These are phyloP conservation scores for Lyophyllum shimeji DNA, from an alignment of 768 basidiomycete species.

Conservation along the genomic window DNA sequence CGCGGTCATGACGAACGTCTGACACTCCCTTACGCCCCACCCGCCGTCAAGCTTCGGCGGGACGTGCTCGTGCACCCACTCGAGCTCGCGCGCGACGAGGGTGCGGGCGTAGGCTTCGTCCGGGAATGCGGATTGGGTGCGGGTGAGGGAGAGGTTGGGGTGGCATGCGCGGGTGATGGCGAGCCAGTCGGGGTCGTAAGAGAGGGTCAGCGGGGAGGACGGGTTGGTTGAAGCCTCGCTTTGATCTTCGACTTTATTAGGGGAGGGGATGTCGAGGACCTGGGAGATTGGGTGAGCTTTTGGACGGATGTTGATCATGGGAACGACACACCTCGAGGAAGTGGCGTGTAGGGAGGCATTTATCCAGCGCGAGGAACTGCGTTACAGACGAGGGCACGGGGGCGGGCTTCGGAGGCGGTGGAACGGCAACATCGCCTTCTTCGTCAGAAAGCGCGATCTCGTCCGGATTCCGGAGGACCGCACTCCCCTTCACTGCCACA, in stretches of 20 bases:
- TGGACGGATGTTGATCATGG: background rate
- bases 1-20: constrained; percentile 69
- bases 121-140: constrained; percentile 58
- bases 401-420: constrained; percentile 26
- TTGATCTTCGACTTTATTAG: too few relatives aligned
- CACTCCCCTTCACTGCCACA: background rate
- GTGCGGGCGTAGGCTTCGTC: constrained; percentile 47
- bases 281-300: constrained; percentile 23
- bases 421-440: constrained; percentile 39
- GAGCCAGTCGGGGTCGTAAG: constrained; percentile 91
- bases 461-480: constrained; percentile 24
- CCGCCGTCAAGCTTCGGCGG: constrained; percentile 29
- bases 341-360: constrained; percentile 46
- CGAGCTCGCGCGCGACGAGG: constrained; percentile 56
- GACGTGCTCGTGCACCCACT: constrained; percentile 72
- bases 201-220: too few relatives aligned
- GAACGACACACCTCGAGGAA: too few relatives aligned
- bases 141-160: constrained; percentile 63
- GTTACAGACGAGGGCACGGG: constrained; percentile 45
- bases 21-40: constrained; percentile 52
- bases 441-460: constrained; percentile 48
- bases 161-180: constrained; percentile 89
- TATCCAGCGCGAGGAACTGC: constrained; percentile 87
- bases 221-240: too few relatives aligned
- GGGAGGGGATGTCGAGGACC: constrained; percentile 83